Evolutionary conservation across 1,284 basidiomycete genomes (phyloP).

Genomic region (Cutaneotrichosporon cavernicola): DNA sequence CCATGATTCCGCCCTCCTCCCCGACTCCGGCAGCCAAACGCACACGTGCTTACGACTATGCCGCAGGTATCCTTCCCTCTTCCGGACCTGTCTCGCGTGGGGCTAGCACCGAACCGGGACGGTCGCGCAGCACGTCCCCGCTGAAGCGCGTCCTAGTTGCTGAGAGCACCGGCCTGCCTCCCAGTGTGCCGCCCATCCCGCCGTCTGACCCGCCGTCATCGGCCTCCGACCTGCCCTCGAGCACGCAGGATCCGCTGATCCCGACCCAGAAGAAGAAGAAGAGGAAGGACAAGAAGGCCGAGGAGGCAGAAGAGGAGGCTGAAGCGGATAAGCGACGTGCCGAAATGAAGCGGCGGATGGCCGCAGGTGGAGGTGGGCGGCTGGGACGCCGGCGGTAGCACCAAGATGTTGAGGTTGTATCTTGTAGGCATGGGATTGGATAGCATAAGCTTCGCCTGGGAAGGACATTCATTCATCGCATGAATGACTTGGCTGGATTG

Average conservation of each 20-base stretch:
- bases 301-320: conserved; percentile 39
- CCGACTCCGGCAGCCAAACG: conserved; percentile 20
- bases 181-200: conserved; percentile 5
- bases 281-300: conserved; percentile 34
- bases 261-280: conserved; percentile 24
- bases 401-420: neutral
- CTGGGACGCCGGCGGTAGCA: conserved; percentile 16
- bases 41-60: conserved; percentile 10
- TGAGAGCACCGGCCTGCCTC: neutral
- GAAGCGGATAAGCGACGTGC: conserved; percentile 30
- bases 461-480: too few species aligned
- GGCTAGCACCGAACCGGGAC: neutral
- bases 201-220: conserved; percentile 9
- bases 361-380: conserved; percentile 30
- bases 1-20: conserved; percentile 18
- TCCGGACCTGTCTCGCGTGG: conserved; percentile 6
- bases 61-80: conserved; percentile 13
- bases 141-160: neutral
- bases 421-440: neutral
- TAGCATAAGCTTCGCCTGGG: neutral
- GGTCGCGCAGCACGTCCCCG: neutral
- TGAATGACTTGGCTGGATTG: too few species aligned
- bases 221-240: conserved; percentile 8
- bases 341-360: conserved; percentile 43
- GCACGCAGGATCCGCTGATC: conserved; percentile 23